phyloP scores from a whole-genome alignment of 176 grass and related monocot genomes.

The Triticum timopheevii region DNA sequence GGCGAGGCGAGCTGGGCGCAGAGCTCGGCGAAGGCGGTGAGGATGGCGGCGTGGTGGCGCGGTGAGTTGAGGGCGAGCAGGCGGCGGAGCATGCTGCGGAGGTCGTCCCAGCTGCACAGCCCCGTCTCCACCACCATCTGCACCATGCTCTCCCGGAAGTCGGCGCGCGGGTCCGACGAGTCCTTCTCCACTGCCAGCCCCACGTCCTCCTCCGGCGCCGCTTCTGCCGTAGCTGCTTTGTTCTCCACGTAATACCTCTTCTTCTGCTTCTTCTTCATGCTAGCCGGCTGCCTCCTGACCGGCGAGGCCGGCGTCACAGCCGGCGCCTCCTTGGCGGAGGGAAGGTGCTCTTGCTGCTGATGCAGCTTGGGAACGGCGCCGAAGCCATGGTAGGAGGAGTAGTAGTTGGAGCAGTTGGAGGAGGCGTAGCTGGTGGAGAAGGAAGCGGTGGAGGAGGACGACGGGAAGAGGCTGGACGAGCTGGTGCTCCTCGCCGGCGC shows the following conservation, averaged over 20 bases:
- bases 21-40: conserved; percentile 93
- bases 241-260: neutral
- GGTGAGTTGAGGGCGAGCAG: conserved; percentile 90
- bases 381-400: neutral
- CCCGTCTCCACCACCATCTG: conserved; percentile 97
- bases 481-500: neutral
- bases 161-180: conserved; percentile 74
- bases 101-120: conserved; percentile 82
- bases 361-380: neutral
- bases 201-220: neutral
- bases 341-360: neutral
- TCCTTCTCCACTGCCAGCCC: conserved; percentile 98
- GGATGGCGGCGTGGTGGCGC: conserved; percentile 85
- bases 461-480: conserved; percentile 8
- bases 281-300: neutral
- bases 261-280: conserved; percentile 20
- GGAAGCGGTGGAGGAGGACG: conserved; percentile 36
- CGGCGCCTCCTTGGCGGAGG: neutral
- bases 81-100: conserved; percentile 74
- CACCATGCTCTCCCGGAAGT: conserved; percentile 91
- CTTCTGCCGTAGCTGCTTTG: neutral
- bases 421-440: conserved; percentile 35
- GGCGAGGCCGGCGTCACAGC: neutral
- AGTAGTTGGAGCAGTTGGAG: conserved; percentile 26
- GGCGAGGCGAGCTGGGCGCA: conserved; percentile 50